A percentile compares a stretch with the other conserved stretches of the same genome.
These are phyloP conservation scores for Daldinia sp. DNA, from an alignment of 2,329 filamentous ascomycete species.

Conservation along the genomic window DNA sequence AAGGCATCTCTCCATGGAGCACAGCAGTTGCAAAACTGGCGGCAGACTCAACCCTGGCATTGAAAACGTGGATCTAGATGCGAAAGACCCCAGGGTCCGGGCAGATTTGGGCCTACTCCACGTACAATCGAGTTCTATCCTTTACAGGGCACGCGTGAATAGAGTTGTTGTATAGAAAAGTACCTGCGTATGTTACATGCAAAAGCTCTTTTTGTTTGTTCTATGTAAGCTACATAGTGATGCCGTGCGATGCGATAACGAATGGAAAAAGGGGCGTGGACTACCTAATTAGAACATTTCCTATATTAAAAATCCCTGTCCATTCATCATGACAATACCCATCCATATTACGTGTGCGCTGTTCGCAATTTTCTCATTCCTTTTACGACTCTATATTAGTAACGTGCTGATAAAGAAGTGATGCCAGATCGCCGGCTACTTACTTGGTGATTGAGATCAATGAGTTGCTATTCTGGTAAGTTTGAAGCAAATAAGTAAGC, in stretches of 20 bases:
- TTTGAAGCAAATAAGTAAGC: neutral
- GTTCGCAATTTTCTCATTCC: neutral
- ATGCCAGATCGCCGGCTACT: neutral
- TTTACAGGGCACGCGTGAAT: slow-evolving; percentile 7
- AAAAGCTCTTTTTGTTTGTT: neutral
- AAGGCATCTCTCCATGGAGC: slow-evolving; percentile 19
- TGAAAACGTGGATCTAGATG: slow-evolving; percentile 32
- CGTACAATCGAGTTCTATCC: slow-evolving; percentile 23
- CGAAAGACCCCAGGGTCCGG: slow-evolving; percentile 27
- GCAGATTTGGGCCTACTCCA: slow-evolving; percentile 24
- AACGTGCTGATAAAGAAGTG: neutral
- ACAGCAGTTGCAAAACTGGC: slow-evolving; percentile 17
- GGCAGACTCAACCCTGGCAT: slow-evolving; percentile 5
- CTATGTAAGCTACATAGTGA: neutral
- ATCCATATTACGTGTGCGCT: neutral
- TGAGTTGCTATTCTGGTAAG: neutral
- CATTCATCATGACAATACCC: neutral
- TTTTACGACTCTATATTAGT: neutral
- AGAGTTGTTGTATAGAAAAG: neutral
- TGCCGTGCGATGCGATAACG: neutral
- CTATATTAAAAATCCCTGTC: neutral
- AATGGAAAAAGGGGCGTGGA: neutral
- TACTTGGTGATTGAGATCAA: neutral
- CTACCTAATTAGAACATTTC: neutral
- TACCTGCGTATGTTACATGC: neutral